Evolutionary conservation across 805 yeast genomes (phyloP), one percentile per base, ranked within the genome.

Genomic region (Ascoidea asiatica): DNA sequence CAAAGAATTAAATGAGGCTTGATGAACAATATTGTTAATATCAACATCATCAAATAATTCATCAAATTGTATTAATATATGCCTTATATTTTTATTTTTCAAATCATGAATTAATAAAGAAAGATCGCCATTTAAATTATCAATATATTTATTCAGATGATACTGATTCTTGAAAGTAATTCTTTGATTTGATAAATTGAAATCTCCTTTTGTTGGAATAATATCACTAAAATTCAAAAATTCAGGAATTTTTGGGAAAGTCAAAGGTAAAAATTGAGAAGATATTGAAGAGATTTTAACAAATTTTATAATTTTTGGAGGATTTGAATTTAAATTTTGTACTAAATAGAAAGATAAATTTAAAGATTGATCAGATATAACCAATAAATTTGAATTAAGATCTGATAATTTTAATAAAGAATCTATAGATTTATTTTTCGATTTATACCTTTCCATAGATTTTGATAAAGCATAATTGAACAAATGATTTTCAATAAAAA

Each of bases 301-400:
- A 22, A 72, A 63, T 19, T 56, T 51, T 48, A 79, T 63, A 33
- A 70, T 64, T 44, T 70, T 71, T 21, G 87, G 86, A 1, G 83
- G 82, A 48, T 64, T 63, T 19, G 61, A 58, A 1, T 75, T 65
- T 13, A 81, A 54, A 53, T 79, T 76, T 19, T 67, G 65, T 35
- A 83, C 52, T 2, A 73, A 62, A 52, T 68, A 70, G 0, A 77
- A 53, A 2, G 63, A 61, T 2, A 70, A 63, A 1, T 55, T 48
- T 0, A 81, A 79, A 2, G 53, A 42, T 5, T 55, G 53, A 33
- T 73, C 68, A 4, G 66, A 53, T 0, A 70, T 63, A 11, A 79
- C 52, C 0, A 63, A 64, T 53, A 70, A 45, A 48, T 73, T 75
- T 1, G 72, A 59, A 17, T 65, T 66, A 1, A 56, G 52, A 19